Evolutionary conservation across 441 rosid genomes (phyloP).

Genomic region (Cnidoscolus chayamansa): DNA sequence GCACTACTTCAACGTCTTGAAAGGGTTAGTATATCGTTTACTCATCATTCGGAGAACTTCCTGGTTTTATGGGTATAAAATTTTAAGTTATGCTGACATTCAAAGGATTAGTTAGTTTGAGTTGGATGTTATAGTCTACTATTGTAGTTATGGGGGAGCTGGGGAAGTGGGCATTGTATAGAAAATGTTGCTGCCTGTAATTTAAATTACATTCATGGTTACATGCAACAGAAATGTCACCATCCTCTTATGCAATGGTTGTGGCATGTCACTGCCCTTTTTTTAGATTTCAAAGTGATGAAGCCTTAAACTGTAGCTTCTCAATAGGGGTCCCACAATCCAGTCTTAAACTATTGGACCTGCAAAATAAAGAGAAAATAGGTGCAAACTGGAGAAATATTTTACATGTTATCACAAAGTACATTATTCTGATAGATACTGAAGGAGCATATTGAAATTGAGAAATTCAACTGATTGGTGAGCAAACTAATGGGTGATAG

Average conservation of each 20-base stretch:
- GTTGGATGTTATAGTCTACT: background rate
- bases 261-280: background rate
- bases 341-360: no score
- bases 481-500: background rate
- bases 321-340: no score
- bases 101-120: background rate
- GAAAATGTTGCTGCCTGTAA: background rate
- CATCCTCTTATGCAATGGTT: background rate
- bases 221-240: no score
- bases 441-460: background rate
- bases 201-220: background rate
- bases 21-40: slow-evolving; percentile 51
- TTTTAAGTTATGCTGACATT: background rate
- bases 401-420: background rate
- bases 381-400: no score
- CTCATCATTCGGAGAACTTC: background rate
- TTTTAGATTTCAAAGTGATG: background rate
- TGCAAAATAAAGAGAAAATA: no score
- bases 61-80: background rate
- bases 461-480: background rate
- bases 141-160: background rate
- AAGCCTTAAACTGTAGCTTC: no score
- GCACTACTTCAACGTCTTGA: slow-evolving; percentile 97
- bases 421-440: background rate
- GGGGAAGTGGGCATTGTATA: background rate